Conservation (phyloP, 495 filamentous ascomycete species). For the Venustampulla echinocandica region DNA sequence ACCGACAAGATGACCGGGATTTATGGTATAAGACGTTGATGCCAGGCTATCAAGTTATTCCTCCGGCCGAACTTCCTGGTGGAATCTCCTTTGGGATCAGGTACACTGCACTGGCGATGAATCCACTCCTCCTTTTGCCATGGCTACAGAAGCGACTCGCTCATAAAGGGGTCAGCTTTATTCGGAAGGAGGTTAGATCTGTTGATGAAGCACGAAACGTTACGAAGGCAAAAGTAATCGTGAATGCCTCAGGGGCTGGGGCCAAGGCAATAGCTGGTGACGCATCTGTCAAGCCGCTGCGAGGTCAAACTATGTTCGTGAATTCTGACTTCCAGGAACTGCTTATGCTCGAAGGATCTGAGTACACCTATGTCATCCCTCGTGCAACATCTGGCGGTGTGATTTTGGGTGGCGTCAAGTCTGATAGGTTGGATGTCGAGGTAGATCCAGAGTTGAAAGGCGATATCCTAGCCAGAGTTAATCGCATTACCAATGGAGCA, state of each 20-base stretch:
- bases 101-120: slow-evolving; percentile 24
- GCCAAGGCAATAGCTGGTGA: slow-evolving; percentile 14
- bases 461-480: slow-evolving; percentile 19
- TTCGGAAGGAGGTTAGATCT: slow-evolving; percentile 13
- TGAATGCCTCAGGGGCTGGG: slow-evolving; percentile 21
- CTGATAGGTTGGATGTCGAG: slow-evolving; percentile 24
- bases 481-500: slow-evolving; percentile 9
- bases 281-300: slow-evolving; percentile 9
- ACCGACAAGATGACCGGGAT: not conserved
- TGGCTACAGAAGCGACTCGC: slow-evolving; percentile 23
- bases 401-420: slow-evolving; percentile 40
- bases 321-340: slow-evolving; percentile 10
- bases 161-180: slow-evolving; percentile 23
- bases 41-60: slow-evolving; percentile 13
- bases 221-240: slow-evolving; percentile 3
- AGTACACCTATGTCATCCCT: slow-evolving; percentile 45
- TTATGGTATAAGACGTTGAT: slow-evolving; percentile 18
- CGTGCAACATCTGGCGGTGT: slow-evolving; percentile 35
- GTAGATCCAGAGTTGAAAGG: slow-evolving; percentile 14
- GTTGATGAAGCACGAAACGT: slow-evolving; percentile 17
- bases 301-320: slow-evolving; percentile 23
- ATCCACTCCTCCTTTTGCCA: slow-evolving; percentile 23
- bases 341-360: slow-evolving; percentile 31
- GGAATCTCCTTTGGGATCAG: slow-evolving; percentile 16
- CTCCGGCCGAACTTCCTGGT: slow-evolving; percentile 12